These are phyloP conservation scores for Eragrostis curvula DNA, from an alignment of 176 grass and related monocot genomes.

Conservation along the genomic window DNA sequence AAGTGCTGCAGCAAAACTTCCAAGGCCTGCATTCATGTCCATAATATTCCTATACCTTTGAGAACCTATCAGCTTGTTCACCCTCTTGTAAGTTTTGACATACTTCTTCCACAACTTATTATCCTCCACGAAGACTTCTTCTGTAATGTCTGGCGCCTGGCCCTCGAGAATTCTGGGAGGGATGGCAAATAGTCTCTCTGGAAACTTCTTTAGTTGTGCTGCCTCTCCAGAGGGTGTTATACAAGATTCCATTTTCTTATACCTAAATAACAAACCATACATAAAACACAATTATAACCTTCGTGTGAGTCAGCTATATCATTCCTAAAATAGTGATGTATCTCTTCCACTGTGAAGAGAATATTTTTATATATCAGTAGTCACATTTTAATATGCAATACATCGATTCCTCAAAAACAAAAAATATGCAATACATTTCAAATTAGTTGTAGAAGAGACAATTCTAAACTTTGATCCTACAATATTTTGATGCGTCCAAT, in stretches of 20 bases:
- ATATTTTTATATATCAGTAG: background rate
- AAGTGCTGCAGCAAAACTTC: slow-evolving; percentile 78
- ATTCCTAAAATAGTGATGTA: background rate
- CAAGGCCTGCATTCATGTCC: slow-evolving; percentile 96
- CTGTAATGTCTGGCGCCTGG: slow-evolving; percentile 53
- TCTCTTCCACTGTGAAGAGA: slow-evolving; percentile 7
- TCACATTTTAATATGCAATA: background rate
- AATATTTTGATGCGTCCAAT: background rate
- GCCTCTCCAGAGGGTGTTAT: slow-evolving; percentile 50
- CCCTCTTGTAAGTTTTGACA: slow-evolving; percentile 76
- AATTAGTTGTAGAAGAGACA: background rate
- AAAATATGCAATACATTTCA: background rate
- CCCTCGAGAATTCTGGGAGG: slow-evolving; percentile 74
- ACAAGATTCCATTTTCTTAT: slow-evolving; percentile 88
- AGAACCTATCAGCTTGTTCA: slow-evolving; percentile 77
- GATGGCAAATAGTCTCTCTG: slow-evolving; percentile 59
- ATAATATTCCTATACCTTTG: slow-evolving; percentile 83
- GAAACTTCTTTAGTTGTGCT: slow-evolving; percentile 64
- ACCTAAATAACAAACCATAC: slow-evolving; percentile 52
- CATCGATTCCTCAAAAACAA: too few species aligned
- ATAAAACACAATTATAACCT: slow-evolving; percentile 22
- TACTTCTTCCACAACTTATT: slow-evolving; percentile 78
- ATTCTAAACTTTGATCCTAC: background rate
- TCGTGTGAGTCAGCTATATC: too few species aligned
- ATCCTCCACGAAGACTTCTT: slow-evolving; percentile 62